phyloP scores from a whole-genome alignment of 805 yeast genomes.

The Isabelozyma heimii region DNA sequence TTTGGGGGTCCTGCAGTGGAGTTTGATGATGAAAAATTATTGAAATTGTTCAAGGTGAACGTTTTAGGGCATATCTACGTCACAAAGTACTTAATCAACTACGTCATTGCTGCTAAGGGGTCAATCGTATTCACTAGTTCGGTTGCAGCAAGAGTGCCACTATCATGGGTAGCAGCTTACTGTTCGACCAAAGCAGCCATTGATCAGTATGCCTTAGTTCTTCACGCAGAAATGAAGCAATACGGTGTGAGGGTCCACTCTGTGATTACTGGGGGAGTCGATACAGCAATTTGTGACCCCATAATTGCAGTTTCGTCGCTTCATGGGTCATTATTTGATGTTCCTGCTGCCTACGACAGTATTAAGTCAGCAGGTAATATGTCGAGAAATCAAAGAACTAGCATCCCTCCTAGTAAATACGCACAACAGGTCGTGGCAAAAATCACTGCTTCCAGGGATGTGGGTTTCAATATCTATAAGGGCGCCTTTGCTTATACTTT shows the following conservation, averaged over 20 bases:
- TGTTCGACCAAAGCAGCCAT: constrained; percentile 41
- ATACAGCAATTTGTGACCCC: constrained; percentile 27
- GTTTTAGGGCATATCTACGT: constrained; percentile 36
- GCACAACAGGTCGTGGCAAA: constrained; percentile 22
- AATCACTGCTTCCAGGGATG: constrained; percentile 12
- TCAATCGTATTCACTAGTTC: constrained; percentile 38
- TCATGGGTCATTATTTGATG: constrained; percentile 16
- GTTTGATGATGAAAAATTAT: constrained; percentile 17
- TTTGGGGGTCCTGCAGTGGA: constrained; percentile 30
- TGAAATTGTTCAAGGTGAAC: constrained; percentile 27
- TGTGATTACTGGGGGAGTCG: constrained; percentile 39
- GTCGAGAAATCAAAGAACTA: constrained; percentile 16
- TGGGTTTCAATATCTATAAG: constrained; percentile 26
- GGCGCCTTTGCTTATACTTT: constrained; percentile 21
- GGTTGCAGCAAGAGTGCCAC: constrained; percentile 28
- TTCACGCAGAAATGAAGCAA: constrained; percentile 33
- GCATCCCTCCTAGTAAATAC: constrained; percentile 18
- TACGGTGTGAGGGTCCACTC: constrained; percentile 39
- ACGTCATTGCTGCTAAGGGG: constrained; percentile 32
- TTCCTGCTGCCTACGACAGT: constrained; percentile 19
- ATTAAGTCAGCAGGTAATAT: constrained; percentile 14
- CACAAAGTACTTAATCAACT: constrained; percentile 29
- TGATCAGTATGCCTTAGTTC: constrained; percentile 28
- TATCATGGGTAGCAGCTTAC: constrained; percentile 33
- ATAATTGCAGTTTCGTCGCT: constrained; percentile 1